phyloP scores from a whole-genome alignment of 1,284 basidiomycete species.

The Boletus albobrunnescens region DNA sequence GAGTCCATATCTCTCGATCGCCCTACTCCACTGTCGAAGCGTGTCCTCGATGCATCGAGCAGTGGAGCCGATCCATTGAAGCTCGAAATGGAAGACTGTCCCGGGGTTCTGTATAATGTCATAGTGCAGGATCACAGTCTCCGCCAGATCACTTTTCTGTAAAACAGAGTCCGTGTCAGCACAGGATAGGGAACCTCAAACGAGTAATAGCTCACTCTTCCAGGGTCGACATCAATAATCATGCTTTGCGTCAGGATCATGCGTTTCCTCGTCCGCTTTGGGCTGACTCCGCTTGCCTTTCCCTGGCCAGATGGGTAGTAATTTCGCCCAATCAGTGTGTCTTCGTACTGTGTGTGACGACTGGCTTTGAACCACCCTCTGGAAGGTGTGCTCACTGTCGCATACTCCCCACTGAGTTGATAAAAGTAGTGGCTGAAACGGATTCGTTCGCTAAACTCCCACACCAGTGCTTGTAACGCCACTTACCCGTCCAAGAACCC shows the following conservation, averaged over 20 bases:
- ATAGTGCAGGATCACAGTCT: slow-evolving; percentile 83
- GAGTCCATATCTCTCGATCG: slow-evolving; percentile 87
- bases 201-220: slow-evolving; percentile 51
- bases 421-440: slow-evolving; percentile 77
- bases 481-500: slow-evolving; percentile 80
- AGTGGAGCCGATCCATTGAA: slow-evolving; percentile 96
- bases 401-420: slow-evolving; percentile 73
- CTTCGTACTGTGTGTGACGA: slow-evolving; percentile 41
- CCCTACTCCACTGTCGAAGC: slow-evolving; percentile 79
- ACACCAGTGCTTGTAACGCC: not conserved
- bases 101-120: slow-evolving; percentile 90
- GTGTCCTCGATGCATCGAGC: slow-evolving; percentile 94
- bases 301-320: slow-evolving; percentile 40
- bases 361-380: slow-evolving; percentile 59
- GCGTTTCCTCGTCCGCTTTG: slow-evolving; percentile 54
- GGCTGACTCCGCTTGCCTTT: slow-evolving; percentile 36
- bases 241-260: slow-evolving; percentile 83
- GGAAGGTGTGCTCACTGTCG: slow-evolving; percentile 59
- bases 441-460: slow-evolving; percentile 3
- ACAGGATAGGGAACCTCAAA: not conserved
- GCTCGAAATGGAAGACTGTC: slow-evolving; percentile 92
- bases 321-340: slow-evolving; percentile 35
- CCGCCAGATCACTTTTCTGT: slow-evolving; percentile 81
- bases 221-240: slow-evolving; percentile 82
- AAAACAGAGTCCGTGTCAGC: slow-evolving; percentile 11